These are phyloP conservation scores for Barnettozyma californica DNA, from an alignment of 805 yeast species.

Conservation along the genomic window DNA sequence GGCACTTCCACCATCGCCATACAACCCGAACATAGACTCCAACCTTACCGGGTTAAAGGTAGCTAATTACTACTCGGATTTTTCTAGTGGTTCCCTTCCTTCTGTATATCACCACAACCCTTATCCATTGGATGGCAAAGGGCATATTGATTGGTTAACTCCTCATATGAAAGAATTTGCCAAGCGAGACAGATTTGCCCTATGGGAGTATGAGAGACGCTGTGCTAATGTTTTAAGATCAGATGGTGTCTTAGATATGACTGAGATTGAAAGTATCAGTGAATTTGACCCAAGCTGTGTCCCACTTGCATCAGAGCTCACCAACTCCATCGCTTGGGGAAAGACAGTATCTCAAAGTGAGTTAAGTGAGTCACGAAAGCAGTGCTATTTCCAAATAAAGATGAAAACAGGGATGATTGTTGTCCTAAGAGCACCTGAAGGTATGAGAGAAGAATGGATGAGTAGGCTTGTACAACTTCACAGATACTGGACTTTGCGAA, in stretches of 20 bases:
- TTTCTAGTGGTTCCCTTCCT: constrained; percentile 26
- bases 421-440: constrained; percentile 50
- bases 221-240: constrained; percentile 51
- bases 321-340: constrained; percentile 28
- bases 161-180: constrained; percentile 38
- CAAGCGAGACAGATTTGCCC: constrained; percentile 49
- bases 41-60: constrained; percentile 23
- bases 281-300: constrained; percentile 27
- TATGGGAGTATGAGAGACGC: constrained; percentile 62
- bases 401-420: constrained; percentile 41
- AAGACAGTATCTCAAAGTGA: constrained; percentile 15
- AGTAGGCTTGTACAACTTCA: constrained; percentile 37
- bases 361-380: constrained; percentile 21
- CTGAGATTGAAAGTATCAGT: constrained; percentile 38
- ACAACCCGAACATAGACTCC: constrained; percentile 12
- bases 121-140: constrained; percentile 42
- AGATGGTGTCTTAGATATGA: constrained; percentile 56
- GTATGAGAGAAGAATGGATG: constrained; percentile 63
- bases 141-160: constrained; percentile 61
- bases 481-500: constrained; percentile 56
- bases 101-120: constrained; percentile 45
- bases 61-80: constrained; percentile 18
- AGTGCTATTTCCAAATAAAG: constrained; percentile 49
- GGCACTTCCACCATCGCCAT: constrained; percentile 60
- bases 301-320: constrained; percentile 24